Evolutionary conservation across 371 early-diverging fungal genomes (phyloP).

Genomic region (Apophysomyces sp.): DNA sequence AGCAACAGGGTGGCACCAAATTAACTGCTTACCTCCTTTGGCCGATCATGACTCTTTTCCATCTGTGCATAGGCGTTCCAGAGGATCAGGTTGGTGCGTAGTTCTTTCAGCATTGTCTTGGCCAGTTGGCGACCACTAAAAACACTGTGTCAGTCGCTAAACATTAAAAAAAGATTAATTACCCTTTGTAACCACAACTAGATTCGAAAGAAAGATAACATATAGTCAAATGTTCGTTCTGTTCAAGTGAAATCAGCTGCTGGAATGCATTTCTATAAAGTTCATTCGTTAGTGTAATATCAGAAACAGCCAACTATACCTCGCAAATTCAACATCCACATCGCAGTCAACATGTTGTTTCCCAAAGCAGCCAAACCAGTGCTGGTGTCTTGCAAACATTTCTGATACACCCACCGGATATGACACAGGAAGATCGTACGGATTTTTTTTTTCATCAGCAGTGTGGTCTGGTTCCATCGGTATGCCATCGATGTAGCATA

Average conservation of each 20-base stretch:
- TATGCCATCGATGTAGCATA: slow-evolving; percentile 40
- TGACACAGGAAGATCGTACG: slow-evolving; percentile 45
- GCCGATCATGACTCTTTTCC: slow-evolving; percentile 43
- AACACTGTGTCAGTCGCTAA: slow-evolving; percentile 2
- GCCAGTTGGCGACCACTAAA: slow-evolving; percentile 59
- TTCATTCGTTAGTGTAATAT: neutral
- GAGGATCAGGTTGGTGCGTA: slow-evolving; percentile 56
- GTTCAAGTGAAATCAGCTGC: slow-evolving; percentile 29
- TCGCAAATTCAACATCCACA: slow-evolving; percentile 45
- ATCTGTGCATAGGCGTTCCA: slow-evolving; percentile 73
- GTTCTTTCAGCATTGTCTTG: slow-evolving; percentile 55
- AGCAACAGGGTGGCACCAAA: neutral
- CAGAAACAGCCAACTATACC: slow-evolving; percentile 20
- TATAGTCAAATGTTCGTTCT: slow-evolving; percentile 34
- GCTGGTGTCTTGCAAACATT: slow-evolving; percentile 32
- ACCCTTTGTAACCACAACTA: slow-evolving; percentile 33
- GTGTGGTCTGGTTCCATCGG: slow-evolving; percentile 45
- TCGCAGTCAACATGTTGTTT: slow-evolving; percentile 13
- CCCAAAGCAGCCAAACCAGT: slow-evolving; percentile 40
- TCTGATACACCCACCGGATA: slow-evolving; percentile 50
- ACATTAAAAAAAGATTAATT: slow-evolving; percentile 12
- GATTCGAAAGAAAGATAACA: slow-evolving; percentile 53
- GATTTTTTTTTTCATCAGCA: slow-evolving; percentile 7
- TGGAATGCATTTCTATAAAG: slow-evolving; percentile 44
- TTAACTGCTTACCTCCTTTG: slow-evolving; percentile 24